These are phyloP conservation scores for Fusarium circinatum DNA, from an alignment of 2,329 filamentous ascomycete genomes.

Conservation along the genomic window DNA sequence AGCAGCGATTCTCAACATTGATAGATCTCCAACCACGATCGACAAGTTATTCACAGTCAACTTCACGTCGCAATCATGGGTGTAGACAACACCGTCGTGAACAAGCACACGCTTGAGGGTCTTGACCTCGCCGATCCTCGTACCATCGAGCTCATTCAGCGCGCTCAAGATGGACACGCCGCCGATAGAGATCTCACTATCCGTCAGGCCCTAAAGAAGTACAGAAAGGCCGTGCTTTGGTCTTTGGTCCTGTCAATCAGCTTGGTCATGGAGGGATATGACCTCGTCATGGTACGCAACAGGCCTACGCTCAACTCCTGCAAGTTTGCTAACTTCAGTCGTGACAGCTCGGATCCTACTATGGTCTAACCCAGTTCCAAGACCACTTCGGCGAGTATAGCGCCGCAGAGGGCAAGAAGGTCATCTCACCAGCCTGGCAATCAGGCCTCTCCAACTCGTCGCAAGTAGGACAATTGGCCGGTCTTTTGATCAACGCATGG, in stretches of 20 bases:
- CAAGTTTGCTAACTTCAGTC: not conserved
- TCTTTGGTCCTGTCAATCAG: not conserved
- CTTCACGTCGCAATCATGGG: not conserved
- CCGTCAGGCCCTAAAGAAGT: not conserved
- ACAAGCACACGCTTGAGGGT: not conserved
- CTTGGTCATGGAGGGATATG: constrained; percentile 37
- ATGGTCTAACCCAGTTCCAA: constrained; percentile 28
- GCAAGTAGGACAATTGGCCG: constrained; percentile 56
- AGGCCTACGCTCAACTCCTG: accelerated
- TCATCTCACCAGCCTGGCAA: constrained; percentile 58
- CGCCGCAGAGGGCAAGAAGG: constrained; percentile 41
- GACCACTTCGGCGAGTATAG: constrained; percentile 22
- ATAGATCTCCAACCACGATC: too few species aligned
- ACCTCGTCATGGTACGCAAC: constrained; percentile 49
- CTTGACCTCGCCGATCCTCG: not conserved
- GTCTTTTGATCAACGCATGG: constrained; percentile 55
- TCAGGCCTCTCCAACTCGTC: constrained; percentile 56
- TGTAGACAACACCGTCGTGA: not conserved
- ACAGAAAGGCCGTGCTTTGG: not conserved
- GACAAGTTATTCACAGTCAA: too few species aligned
- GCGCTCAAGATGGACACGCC: constrained; percentile 24
- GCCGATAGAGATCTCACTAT: constrained; percentile 40
- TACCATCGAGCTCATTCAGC: constrained; percentile 17
- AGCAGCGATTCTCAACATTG: accelerated
- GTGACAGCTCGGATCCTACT: constrained; percentile 19